phyloP scores from a whole-genome alignment of 2,329 filamentous ascomycete species.

The Blumeria hordei region DNA sequence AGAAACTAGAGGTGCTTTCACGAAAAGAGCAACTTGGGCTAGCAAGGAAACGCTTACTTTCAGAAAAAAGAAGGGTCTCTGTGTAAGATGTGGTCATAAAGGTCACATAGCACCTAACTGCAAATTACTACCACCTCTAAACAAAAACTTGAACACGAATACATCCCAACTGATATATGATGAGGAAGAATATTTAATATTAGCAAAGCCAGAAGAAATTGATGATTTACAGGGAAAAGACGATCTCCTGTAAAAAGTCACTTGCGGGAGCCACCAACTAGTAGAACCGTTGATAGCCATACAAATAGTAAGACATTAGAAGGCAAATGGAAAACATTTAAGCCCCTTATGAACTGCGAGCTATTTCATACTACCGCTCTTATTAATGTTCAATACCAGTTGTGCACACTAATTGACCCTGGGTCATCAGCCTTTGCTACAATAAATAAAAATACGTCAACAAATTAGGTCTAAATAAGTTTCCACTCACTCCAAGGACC shows the following conservation, averaged over 20 bases:
- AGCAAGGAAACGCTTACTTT: background rate
- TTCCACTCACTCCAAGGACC: background rate
- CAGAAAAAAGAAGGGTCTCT: background rate
- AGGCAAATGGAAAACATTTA: background rate
- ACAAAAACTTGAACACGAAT: background rate
- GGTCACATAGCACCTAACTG: background rate
- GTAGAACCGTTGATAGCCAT: background rate
- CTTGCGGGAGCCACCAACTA: background rate
- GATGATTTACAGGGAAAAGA: background rate
- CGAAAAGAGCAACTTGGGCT: background rate
- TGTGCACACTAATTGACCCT: background rate
- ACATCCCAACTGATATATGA: background rate
- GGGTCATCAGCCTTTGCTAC: background rate
- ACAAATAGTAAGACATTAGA: background rate
- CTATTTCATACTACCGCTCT: background rate
- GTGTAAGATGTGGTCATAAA: background rate
- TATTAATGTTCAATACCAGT: background rate
- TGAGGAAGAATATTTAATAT: background rate
- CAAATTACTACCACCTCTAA: background rate
- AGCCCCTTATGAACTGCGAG: background rate
- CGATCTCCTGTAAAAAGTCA: background rate
- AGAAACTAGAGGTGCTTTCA: background rate
- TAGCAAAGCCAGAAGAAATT: background rate
- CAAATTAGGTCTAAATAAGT: background rate
- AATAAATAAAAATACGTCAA: background rate